Percentiles rank a stretch among this genome's conserved stretches.
Conservation (phyloP, 2,329 filamentous ascomycete genomes). For the Tolypocladium ophioglossoides region DNA sequence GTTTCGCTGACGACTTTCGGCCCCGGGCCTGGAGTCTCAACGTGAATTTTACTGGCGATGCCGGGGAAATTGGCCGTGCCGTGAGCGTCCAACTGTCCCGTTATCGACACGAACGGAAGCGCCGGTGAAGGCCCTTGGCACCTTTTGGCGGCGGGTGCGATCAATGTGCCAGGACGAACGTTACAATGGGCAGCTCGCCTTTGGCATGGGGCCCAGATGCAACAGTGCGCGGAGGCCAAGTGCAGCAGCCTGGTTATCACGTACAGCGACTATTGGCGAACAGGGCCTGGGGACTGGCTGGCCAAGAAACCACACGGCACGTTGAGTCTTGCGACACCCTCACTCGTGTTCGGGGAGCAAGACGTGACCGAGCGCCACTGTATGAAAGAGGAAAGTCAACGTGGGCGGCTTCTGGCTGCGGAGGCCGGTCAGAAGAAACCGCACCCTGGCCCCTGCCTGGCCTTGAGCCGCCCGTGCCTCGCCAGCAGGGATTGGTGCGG, state of each 20-base stretch:
- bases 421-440: too few species aligned
- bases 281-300: not conserved
- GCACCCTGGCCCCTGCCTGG: too few species aligned
- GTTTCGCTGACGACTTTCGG: not conserved
- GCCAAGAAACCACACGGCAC: not conserved
- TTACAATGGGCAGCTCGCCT: not conserved
- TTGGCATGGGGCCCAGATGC: not conserved
- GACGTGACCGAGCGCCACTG: not conserved
- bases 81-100: not conserved
- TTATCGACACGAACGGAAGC: not conserved
- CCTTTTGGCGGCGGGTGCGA: not conserved
- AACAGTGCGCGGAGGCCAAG: not conserved
- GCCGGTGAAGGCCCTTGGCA: not conserved
- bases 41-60: not conserved
- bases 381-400: not conserved
- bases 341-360: not conserved
- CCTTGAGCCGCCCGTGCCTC: too few species aligned
- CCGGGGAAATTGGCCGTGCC: not conserved
- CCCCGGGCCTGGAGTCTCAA: not conserved
- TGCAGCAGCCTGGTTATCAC: not conserved
- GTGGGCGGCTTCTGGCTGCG: too few species aligned
- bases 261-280: not conserved
- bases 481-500: too few species aligned
- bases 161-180: not conserved
- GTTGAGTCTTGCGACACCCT: not conserved